Base-by-base conservation (phyloP, 2,329 filamentous ascomycete genomes). In the Cladosporium halotolerans region DNA sequence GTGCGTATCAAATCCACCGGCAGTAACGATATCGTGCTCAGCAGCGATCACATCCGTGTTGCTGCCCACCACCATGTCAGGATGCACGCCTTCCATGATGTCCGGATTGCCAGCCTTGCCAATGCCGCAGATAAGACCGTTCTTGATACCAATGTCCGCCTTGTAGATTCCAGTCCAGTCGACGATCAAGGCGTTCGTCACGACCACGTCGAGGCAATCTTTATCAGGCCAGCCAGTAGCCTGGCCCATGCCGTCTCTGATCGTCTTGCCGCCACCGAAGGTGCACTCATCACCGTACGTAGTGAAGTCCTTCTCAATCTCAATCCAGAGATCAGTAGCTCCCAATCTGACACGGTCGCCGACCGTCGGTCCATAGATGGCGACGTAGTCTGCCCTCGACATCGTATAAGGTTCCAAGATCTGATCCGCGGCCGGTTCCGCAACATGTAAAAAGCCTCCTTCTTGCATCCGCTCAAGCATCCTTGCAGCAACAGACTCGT, bases 41-140 rank as follows among this genome's bases (percentile, higher is more conserved):
- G 83, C 91, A 14, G 92, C 89, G 66, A 97, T 84, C 18, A 96
- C 89, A 74, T 97, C 92, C 0, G 92, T 97, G 60, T 87, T 89
- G 58, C 85, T 86, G 9, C 92, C 92, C 9, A 96, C 82, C 1
- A 96, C 75, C 83, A 97, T 83, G 53, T 83, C 79, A 0, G 82
- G 76, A 55, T 85, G 77, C 6, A 97, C 89, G 4, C 88, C 88
- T 32, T 93, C 86, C 92, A 96, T 96, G 44, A 95, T 83, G 71
- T 97, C 92, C n/a, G 92, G 92, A 64, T 96, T 97, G 16, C 92
- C 92, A 13, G 92, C 89, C 72, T 97, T 96, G 55, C 92, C 92
- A 61, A 97, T 92, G 0, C 83, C 92, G 28, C 85, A 84, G 63
- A 97, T 96, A 38, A 86, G 68, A 2, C 92, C 91, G 61, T 90